Conservation (phyloP, 768 basidiomycete genomes). For the Pluteus cervinus region DNA sequence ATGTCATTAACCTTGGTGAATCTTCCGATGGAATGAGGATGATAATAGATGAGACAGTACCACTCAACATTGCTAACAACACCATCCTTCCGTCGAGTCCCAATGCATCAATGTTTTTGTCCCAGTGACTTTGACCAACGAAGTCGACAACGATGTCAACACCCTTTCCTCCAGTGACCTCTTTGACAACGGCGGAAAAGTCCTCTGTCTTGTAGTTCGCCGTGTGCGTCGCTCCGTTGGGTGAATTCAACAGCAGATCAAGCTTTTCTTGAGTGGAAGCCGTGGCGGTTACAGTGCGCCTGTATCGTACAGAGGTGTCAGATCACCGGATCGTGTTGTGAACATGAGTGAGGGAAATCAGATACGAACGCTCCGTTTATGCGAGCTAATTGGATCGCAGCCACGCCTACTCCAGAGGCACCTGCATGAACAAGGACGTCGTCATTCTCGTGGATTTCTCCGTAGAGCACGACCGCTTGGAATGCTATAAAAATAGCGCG, state of each 20-base stretch:
- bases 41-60: conserved; percentile 27
- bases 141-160: conserved; percentile 85
- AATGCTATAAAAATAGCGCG: conserved; percentile 26
- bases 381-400: conserved; percentile 84
- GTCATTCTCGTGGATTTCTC: conserved; percentile 62
- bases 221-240: conserved; percentile 65
- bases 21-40: conserved; percentile 1
- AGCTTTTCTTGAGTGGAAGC: conserved; percentile 83
- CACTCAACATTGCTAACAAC: conserved; percentile 59
- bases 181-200: conserved; percentile 69
- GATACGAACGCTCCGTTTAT: conserved; percentile 61
- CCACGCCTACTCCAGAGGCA: conserved; percentile 85
- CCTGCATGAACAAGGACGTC: conserved; percentile 87
- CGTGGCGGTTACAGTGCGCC: conserved; percentile 73
- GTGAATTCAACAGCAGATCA: conserved; percentile 61
- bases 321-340: conserved; percentile 6
- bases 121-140: conserved; percentile 71
- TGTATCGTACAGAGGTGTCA: conserved; percentile 15
- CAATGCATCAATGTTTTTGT: conserved; percentile 63
- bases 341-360: conserved; percentile 5
- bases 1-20: conserved; percentile 10
- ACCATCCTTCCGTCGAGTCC: conserved; percentile 74
- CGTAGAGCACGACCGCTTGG: conserved; percentile 53
- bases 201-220: conserved; percentile 84
- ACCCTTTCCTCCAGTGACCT: conserved; percentile 61